Base-by-base conservation (phyloP, 768 basidiomycete species). In the Mycena sanguinolenta region DNA sequence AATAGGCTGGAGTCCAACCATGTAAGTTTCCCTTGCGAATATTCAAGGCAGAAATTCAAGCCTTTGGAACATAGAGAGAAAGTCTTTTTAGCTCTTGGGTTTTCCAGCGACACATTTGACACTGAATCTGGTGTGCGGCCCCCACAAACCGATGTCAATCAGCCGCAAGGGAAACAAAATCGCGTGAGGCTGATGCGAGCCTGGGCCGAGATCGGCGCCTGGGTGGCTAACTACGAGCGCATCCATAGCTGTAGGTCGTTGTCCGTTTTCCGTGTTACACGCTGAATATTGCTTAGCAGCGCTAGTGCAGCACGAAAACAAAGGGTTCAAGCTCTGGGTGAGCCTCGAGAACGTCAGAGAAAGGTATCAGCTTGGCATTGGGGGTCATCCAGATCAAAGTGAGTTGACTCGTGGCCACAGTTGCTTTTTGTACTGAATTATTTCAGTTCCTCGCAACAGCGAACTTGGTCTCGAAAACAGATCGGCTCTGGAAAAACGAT, bases 311-410 rank as follows among this genome's bases (percentile, higher is more conserved):
- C 69, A 73, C 50, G 83, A 87, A 14, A 72, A 81, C 67, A 83
- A 74, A 39, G 78, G 80, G 27, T 81, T 83, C 58, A 83, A 77
- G 63, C 70, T 85, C 3, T 85, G 85, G 79, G 85, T 91, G 19
- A 86, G 86, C 66, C 80, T 89, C 39, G 87, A 91, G 36, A 85
- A 83, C 71, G 90, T 84, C 8, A 83, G 92, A 42, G 92, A 94
- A 74, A 88, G 90, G 85, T 91, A 91, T 78, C 92, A 93, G 77
- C 84, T 78, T 53, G 91, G 86, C 0, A 87, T 95, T 58, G 94
- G 94, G 21, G 91, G 93, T 8, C 92, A 94, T 79, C 88, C 90
- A 32, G 89, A 91, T 68, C 94, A 95, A 78, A 90, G 94, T 94
- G 74, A 72, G 89, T 76, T n/a, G n/a, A n/a, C n/a, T 32, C 8